A percentile compares a stretch with the other conserved stretches of the same genome.
Evolutionary conservation across 1,284 basidiomycete species (phyloP).

Genomic region (Rhodotorula sp.): DNA sequence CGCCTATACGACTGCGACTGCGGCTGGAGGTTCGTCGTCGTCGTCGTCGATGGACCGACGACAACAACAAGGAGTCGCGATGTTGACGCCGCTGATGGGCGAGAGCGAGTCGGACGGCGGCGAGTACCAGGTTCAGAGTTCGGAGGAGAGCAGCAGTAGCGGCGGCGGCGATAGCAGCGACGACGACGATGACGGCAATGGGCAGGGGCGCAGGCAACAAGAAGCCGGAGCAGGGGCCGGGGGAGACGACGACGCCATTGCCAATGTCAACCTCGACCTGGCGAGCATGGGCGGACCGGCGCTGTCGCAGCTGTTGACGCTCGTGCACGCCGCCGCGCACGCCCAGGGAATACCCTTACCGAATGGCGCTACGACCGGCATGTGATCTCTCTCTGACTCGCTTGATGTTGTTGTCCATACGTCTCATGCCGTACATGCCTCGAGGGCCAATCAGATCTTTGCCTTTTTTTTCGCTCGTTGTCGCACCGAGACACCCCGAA

Average conservation of each 20-base stretch:
- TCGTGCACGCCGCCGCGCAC: slow-evolving; percentile 16
- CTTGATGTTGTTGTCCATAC: not conserved
- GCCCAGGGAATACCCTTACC: slow-evolving; percentile 14
- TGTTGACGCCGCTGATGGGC: not conserved
- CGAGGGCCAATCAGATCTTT: not conserved
- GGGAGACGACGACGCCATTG: not conserved
- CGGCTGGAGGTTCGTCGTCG: not conserved
- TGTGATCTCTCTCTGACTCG: not conserved
- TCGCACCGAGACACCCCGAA: too few relatives aligned
- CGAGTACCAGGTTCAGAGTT: slow-evolving; percentile 3
- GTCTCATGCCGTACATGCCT: not conserved
- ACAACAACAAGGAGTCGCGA: not conserved
- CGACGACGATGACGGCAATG: slow-evolving; percentile 4
- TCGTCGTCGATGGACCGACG: not conserved
- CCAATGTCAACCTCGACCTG: slow-evolving; percentile 15
- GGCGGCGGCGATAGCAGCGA: not conserved
- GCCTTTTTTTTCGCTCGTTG: too few relatives aligned
- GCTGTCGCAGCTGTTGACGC: slow-evolving; percentile 14
- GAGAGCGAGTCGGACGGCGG: slow-evolving; percentile 5
- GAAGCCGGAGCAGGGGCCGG: not conserved
- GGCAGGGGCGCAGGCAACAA: not conserved
- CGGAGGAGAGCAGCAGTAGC: not conserved
- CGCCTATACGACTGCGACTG: too few relatives aligned
- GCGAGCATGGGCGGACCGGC: slow-evolving; percentile 10
- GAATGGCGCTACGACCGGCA: not conserved